Base-by-base conservation (phyloP, 1,284 basidiomycete species). In the Schizophyllum amplum region DNA sequence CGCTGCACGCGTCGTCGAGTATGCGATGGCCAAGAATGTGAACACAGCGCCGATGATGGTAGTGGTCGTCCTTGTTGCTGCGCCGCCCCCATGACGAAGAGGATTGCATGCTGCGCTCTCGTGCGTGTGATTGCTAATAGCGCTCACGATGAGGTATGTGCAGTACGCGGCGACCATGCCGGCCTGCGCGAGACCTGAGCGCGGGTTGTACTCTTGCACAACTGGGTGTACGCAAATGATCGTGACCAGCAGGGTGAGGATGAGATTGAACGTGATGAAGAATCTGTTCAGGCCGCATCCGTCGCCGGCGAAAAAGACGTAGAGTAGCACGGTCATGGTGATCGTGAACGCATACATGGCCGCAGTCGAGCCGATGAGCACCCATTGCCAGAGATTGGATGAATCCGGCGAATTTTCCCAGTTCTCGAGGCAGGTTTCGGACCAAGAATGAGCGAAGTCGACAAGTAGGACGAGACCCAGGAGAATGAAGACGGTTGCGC, bases 391-490 rank as follows among this genome's bases (percentile, higher is more conserved):
- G 55, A 96, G 74, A 62, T 90, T 91, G 11, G 94, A 95, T 54
- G 83, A 78, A 27, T 67, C 68, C 46, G 75, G 75, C 5, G 86
- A 86, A 59, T 84, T 82, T 70, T 98, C 95, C 94, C 94, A 98
- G 61, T 92, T 92, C 64, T 98, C 90, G 54, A 98, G 82, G 68
- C 96, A 98, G 13, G 87, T 95, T 73, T 99, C 96, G 27, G 94
- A 94, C 94, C 94, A 99, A 1, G 93, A 90, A 68, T 99, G 97
- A 0, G 96, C 97, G 69, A 99, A 98, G 77, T 99, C 96, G 71
- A 99, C 92, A 57, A 99, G 86, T 48, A 99, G 86, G 57, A 99
- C 93, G 46, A 99, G 87, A 50, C 97, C 97, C 62, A 99, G 87
- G 55, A 96, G 83, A 68, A 99, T 98, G 75, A 99, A 99, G 59